These are phyloP conservation scores for Beauveria bassiana DNA, from an alignment of 2,329 filamentous ascomycete species.

Conservation along the genomic window DNA sequence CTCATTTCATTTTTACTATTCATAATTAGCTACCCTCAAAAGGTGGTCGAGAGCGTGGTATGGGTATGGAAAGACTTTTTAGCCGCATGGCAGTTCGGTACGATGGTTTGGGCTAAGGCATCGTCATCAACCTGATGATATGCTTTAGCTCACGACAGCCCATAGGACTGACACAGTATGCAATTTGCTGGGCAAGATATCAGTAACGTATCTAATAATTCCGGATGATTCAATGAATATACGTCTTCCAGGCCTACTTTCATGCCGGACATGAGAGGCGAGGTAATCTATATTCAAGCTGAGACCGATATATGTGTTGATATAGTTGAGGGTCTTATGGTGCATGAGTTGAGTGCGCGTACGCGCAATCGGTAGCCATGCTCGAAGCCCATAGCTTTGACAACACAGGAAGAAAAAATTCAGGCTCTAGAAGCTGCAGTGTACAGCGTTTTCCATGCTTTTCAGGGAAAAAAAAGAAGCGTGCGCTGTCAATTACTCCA, in stretches of 20 bases:
- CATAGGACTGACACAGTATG: background rate
- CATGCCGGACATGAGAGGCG: too few species aligned
- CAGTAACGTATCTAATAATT: background rate
- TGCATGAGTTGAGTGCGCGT: too few species aligned
- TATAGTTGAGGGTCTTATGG: too few species aligned
- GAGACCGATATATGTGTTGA: too few species aligned
- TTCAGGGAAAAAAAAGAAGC: background rate
- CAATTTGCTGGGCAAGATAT: background rate
- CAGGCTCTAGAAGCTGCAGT: too few species aligned
- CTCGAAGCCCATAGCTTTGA: too few species aligned
- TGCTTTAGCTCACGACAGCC: background rate
- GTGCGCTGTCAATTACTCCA: background rate
- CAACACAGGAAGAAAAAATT: too few species aligned
- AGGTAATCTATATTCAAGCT: too few species aligned
- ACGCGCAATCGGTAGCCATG: too few species aligned
- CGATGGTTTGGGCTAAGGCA: background rate
- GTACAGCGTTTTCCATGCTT: background rate
- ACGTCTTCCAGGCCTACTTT: too few species aligned
- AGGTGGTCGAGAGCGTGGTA: background rate
- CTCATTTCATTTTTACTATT: background rate
- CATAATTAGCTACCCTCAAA: background rate
- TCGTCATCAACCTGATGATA: background rate
- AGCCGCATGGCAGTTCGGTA: background rate
- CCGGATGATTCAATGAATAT: background rate
- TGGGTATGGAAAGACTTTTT: background rate